A percentile compares a stretch with the other conserved stretches of the same genome.
phyloP scores from a whole-genome alignment of 306 rosid species.

The Myrica gale region DNA sequence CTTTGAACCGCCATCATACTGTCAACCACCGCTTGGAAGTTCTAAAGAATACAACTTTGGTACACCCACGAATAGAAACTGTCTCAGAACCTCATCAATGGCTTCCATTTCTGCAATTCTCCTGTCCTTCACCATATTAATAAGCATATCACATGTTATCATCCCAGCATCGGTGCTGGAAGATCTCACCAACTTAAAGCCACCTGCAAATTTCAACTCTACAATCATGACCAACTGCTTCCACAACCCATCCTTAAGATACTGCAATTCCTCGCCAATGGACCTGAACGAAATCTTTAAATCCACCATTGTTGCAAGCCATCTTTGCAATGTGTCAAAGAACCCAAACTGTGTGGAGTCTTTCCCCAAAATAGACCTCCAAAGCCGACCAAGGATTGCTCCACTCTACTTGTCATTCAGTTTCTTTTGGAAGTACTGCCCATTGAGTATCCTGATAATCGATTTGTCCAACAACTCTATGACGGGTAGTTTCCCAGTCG shows the following conservation, averaged over 20 bases:
- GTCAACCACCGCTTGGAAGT: background rate
- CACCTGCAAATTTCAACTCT: constrained; percentile 60
- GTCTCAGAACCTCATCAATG: constrained; percentile 32
- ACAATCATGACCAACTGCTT: constrained; percentile 56
- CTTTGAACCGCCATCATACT: background rate
- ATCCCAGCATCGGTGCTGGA: constrained; percentile 53
- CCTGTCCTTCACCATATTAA: constrained; percentile 21
- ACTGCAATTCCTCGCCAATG: constrained; percentile 53
- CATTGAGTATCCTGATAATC: constrained; percentile 47
- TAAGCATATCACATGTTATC: constrained; percentile 19
- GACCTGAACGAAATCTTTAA: constrained; percentile 62
- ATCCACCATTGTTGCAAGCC: constrained; percentile 65
- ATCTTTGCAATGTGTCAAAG: constrained; percentile 68
- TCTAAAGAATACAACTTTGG: background rate
- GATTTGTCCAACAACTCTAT: constrained; percentile 61
- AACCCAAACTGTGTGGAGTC: constrained; percentile 61
- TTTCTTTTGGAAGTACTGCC: constrained; percentile 79
- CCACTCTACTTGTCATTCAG: constrained; percentile 63
- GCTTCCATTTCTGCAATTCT: constrained; percentile 42
- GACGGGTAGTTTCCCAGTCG: constrained; percentile 53
- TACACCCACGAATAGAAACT: background rate
- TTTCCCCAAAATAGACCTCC: constrained; percentile 65
- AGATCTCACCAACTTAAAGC: constrained; percentile 57
- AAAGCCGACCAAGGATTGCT: constrained; percentile 47
- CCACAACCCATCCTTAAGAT: constrained; percentile 61